These are phyloP conservation scores for Suillus subaureus DNA, from an alignment of 768 basidiomycete genomes.

Conservation along the genomic window DNA sequence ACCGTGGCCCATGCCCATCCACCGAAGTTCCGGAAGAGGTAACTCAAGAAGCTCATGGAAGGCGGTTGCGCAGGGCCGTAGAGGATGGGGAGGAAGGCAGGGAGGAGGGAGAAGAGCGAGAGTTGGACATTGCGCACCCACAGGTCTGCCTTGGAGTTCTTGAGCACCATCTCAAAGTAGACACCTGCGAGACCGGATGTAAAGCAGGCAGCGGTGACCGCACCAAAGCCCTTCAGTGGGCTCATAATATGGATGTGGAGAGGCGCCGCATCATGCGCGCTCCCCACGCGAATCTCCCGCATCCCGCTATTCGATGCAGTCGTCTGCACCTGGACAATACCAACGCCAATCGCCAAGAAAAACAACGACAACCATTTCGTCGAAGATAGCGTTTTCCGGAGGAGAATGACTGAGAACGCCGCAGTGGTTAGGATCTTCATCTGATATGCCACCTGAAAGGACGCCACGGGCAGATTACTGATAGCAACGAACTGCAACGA, in stretches of 20 bases:
- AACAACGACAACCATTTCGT: conserved; percentile 88
- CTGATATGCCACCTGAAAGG: conserved; percentile 97
- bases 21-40: conserved; percentile 85
- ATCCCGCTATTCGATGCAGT: conserved; percentile 36
- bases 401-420: conserved; percentile 83
- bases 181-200: conserved; percentile 91
- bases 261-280: conserved; percentile 65
- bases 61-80: conserved; percentile 45
- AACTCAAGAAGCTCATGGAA: conserved; percentile 52
- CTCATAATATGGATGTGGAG: conserved; percentile 74
- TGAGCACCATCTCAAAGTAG: conserved; percentile 94
- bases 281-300: conserved; percentile 54
- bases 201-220: conserved; percentile 84
- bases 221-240: conserved; percentile 79
- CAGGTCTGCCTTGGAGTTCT: conserved; percentile 79
- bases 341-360: conserved; percentile 90
- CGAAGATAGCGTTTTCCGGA: conserved; percentile 70
- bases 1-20: conserved; percentile 97
- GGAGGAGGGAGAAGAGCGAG: conserved; percentile 86
- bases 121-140: conserved; percentile 93
- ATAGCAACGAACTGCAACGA: conserved; percentile 97
- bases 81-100: conserved; percentile 83
- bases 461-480: conserved; percentile 92
- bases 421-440: conserved; percentile 99
- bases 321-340: conserved; percentile 92